Conservation (phyloP, 2,329 filamentous ascomycete genomes). For the Graphiopsis chlorocephala region DNA sequence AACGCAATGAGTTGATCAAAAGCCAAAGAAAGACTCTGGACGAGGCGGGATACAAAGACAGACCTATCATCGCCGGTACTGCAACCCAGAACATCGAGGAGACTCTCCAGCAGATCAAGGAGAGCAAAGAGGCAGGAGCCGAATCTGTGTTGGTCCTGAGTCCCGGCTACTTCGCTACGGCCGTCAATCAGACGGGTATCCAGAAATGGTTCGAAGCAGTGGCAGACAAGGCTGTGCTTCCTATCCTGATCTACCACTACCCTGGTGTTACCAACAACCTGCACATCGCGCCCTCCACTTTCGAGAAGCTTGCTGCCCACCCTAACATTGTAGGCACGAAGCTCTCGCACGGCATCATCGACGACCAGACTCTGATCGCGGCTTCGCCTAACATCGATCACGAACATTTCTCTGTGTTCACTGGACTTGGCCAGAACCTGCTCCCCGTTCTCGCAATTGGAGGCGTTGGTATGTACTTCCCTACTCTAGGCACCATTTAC, state of each 20-base stretch:
- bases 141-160: constrained; percentile 63
- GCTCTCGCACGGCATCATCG: constrained; percentile 66
- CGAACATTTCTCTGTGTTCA: constrained; percentile 59
- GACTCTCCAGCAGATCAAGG: constrained; percentile 56
- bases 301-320: constrained; percentile 58
- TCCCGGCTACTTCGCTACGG: constrained; percentile 63
- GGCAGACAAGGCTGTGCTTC: constrained; percentile 59
- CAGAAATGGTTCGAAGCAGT: constrained; percentile 60
- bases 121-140: constrained; percentile 56
- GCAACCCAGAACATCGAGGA: constrained; percentile 62
- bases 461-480: constrained; percentile 41
- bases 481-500: not conserved
- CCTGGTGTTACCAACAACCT: constrained; percentile 66
- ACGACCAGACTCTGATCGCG: constrained; percentile 61
- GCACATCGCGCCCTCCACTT: constrained; percentile 56
- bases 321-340: constrained; percentile 69
- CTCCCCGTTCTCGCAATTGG: constrained; percentile 62
- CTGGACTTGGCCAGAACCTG: constrained; percentile 64
- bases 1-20: constrained; percentile 55
- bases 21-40: constrained; percentile 56
- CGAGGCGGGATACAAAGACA: constrained; percentile 55
- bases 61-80: constrained; percentile 62
- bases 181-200: constrained; percentile 58
- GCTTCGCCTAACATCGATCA: constrained; percentile 60
- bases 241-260: constrained; percentile 65